Base-by-base conservation (phyloP, 1,284 basidiomycete genomes). In the Nidula niveotomentosa region DNA sequence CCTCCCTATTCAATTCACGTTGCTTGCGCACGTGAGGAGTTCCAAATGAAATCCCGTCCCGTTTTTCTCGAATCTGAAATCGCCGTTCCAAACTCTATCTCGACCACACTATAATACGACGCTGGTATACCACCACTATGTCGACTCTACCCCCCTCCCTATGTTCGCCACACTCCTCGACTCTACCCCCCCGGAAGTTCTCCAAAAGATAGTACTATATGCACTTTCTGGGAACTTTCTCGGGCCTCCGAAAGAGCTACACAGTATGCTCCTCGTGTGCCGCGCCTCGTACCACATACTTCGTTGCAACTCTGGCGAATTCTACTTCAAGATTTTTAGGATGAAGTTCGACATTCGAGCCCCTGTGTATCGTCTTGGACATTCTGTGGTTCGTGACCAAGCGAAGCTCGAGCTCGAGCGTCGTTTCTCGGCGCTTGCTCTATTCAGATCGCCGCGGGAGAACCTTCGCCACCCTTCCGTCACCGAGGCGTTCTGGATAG, bases 401-500 rank as follows among this genome's bases (percentile, higher is more conserved):
- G 66, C 74, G 37, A 66, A 71, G 35, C 45, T 62, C 36, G 81
- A 83, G 58, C 63, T 77, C 37, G 63, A 66, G 45, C 70, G 68
- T 36, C 75, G 82, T 6, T 77, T 75, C 55, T 56, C 51, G 1
- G 76, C 76, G 0, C 69, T 84, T 36, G 70, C 75, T 12, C 64
- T 76, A 53, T 71, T 84, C 62, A 74, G 69, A 30, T 62, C 57
- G 30, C 30, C 30, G 33, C 62, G 66, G 9, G 62, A 68, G 1
- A 53, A 41, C 39, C 39, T 75, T 36, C 64, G 74, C 56, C 59
- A 73, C 54, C 68, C 72, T 12, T 53, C 58, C 13, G 61, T 83
- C 7, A 69, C 65, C 0, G 72, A 76, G 36, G 82, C 80, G 35
- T 66, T 90, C 12, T 81, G 81, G 70, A 73, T 76, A 3, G 73